Percentiles rank a stretch among this genome's conserved stretches.
phyloP scores from a whole-genome alignment of 2,329 filamentous ascomycete species.

The Ceratocystis alfenasii region DNA sequence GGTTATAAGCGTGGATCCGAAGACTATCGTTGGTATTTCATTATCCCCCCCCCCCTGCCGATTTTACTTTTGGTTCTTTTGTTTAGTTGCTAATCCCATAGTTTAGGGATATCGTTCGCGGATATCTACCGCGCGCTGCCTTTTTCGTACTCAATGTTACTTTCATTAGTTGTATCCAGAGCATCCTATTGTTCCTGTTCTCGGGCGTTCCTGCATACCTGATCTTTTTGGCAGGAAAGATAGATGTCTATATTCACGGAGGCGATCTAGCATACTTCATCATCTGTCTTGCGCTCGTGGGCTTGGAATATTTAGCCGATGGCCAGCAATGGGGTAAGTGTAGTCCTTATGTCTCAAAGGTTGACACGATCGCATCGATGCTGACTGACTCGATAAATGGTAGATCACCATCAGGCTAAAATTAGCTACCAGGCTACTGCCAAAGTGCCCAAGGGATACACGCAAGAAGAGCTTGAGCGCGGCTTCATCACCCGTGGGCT shows the following conservation, averaged over 20 bases:
- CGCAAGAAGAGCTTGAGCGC: conserved; percentile 67
- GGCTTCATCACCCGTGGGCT: conserved; percentile 78
- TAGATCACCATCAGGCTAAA: conserved; percentile 74
- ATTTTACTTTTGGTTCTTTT: neutral
- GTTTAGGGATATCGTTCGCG: conserved; percentile 56
- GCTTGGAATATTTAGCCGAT: conserved; percentile 71
- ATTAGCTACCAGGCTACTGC: conserved; percentile 59
- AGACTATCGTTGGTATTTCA: conserved; percentile 70
- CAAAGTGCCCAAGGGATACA: conserved; percentile 53
- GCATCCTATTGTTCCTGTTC: conserved; percentile 66
- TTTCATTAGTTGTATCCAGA: conserved; percentile 82
- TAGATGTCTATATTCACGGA: conserved; percentile 40
- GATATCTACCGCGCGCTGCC: conserved; percentile 46
- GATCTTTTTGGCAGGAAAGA: conserved; percentile 58
- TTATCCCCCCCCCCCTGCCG: neutral
- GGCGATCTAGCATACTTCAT: conserved; percentile 40
- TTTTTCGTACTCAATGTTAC: conserved; percentile 78
- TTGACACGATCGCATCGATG: neutral
- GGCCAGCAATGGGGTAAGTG: conserved; percentile 75
- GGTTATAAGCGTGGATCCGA: conserved; percentile 82
- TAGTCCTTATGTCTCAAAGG: no score
- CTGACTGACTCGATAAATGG: neutral
- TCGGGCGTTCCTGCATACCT: conserved; percentile 68
- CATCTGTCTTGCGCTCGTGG: conserved; percentile 39
- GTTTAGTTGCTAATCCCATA: conserved; percentile 24